Evolutionary conservation across 192 early-diverging fungal species (phyloP), one percentile per base, ranked within the genome.

Genomic region (Coemansia sp.): DNA sequence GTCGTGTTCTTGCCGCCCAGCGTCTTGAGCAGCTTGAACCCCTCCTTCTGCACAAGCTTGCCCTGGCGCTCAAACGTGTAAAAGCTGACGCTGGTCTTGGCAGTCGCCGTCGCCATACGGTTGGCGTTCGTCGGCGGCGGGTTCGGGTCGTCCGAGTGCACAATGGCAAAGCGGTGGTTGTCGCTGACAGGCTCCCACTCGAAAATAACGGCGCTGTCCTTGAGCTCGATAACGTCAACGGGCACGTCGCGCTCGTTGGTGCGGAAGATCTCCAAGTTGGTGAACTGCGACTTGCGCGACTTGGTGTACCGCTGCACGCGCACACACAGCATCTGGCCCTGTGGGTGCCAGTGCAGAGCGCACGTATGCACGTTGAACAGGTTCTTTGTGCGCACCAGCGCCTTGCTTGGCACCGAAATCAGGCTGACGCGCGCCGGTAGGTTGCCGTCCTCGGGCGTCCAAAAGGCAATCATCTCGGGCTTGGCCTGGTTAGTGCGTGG

Each of bases 351-450:
- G 84, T 87, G 85, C 54, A 99, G 79, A 48, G 92, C 90, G 68
- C 91, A 93, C 42, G 90, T 86, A 48, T 82, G 87, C 33, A 97
- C 95, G 78, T 87, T 94, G 83, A 97, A 95, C 85, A 99, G 85
- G 80, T 98, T 98, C 87, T 98, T 99, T 52, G 94, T 97, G 57
- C 94, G 88, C 37, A 97, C 57, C 56, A 95, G 85, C 53, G 93
- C 87, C 71, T 90, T 88, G 60, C 60, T 74, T 24, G 95, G 95
- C n/a, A 98, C 69, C 36, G 82, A 80, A 61, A 95, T 72, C 32
- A 99, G 65, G 19, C 92, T 95, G n/a, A 98, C 95, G 69, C 95
- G 87, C 3, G 97, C 97, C 32, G 97, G 97, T 72, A 93, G 94
- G 80, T 98, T 89, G 62, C 89, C 94, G 58, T 88, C 82, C 74